A percentile compares a stretch with the other conserved stretches of the same genome.
Conservation (phyloP, 805 yeast genomes). For the Lachancea sp. region DNA sequence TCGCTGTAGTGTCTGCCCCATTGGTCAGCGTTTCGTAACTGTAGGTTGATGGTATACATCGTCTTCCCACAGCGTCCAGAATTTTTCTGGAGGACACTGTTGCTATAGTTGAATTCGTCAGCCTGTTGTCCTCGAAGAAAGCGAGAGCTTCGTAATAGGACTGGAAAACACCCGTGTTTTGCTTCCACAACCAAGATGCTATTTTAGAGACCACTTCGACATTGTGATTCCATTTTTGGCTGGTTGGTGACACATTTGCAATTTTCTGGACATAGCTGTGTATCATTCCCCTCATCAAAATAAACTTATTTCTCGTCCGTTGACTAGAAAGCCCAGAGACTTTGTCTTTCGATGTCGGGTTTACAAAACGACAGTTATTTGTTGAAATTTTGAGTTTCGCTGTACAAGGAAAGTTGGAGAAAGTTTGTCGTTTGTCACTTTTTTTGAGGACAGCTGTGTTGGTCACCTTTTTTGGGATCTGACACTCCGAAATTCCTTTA, state of each 20-base stretch:
- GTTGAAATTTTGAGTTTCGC: not conserved
- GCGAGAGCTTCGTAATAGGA: not conserved
- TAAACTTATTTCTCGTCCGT: conserved; percentile 14
- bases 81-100: not conserved
- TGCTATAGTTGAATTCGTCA: not conserved
- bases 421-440: not conserved
- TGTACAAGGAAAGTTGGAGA: not conserved
- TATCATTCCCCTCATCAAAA: conserved; percentile 13
- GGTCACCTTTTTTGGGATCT: conserved; percentile 10
- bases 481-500: conserved; percentile 7
- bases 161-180: conserved; percentile 1
- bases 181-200: conserved; percentile 3
- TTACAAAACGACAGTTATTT: not conserved
- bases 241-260: not conserved
- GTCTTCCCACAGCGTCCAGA: conserved; percentile 7
- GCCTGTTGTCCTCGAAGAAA: not conserved
- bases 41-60: conserved; percentile 10
- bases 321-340: not conserved
- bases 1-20: conserved; percentile 10
- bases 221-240: not conserved
- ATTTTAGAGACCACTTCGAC: conserved; percentile 2
- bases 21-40: conserved; percentile 11
- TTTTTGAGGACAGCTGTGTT: too few species aligned
- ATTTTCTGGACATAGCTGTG: conserved; percentile 8
- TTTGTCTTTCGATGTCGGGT: not conserved